A percentile compares a stretch with the other conserved stretches of the same genome.
Conservation (phyloP, 345 rosid species). For the Adansonia digitata region DNA sequence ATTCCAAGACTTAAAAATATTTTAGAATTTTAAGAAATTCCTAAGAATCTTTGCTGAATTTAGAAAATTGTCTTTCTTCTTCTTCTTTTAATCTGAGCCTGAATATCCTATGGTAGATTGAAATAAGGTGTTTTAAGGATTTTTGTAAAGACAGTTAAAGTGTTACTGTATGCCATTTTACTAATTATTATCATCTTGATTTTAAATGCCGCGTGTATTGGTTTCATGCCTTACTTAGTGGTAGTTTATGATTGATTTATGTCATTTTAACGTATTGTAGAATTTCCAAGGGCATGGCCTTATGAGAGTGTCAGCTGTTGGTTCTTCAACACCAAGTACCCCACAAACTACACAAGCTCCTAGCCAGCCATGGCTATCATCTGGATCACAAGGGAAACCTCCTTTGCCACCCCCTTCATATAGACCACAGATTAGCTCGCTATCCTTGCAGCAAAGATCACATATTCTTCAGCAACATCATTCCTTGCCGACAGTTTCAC, state of each 20-base stretch:
- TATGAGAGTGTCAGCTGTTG: constrained; percentile 52
- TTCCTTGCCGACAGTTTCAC: constrained; percentile 36
- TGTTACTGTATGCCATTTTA: background rate
- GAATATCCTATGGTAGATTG: background rate
- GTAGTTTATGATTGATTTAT: background rate
- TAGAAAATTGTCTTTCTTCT: background rate
- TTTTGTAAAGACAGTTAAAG: background rate
- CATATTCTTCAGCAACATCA: constrained; percentile 64
- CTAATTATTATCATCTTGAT: background rate
- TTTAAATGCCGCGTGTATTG: background rate
- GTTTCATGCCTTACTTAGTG: background rate
- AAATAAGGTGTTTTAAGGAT: background rate
- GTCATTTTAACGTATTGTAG: constrained; percentile 26
- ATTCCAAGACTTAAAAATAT: background rate
- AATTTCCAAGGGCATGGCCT: constrained; percentile 70
- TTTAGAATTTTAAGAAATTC: background rate
- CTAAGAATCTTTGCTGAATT: background rate
- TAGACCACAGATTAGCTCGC: constrained; percentile 58
- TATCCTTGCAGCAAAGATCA: constrained; percentile 71
- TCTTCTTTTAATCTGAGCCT: background rate
- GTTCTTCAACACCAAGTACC: constrained; percentile 49
- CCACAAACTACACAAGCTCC: constrained; percentile 49
- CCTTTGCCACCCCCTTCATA: constrained; percentile 70
- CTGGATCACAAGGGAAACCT: constrained; percentile 77
- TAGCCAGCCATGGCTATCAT: constrained; percentile 80